A percentile compares a stretch with the other conserved stretches of the same genome.
phyloP scores from a whole-genome alignment of 2,329 filamentous ascomycete genomes.

The Metarhizium brunneum region DNA sequence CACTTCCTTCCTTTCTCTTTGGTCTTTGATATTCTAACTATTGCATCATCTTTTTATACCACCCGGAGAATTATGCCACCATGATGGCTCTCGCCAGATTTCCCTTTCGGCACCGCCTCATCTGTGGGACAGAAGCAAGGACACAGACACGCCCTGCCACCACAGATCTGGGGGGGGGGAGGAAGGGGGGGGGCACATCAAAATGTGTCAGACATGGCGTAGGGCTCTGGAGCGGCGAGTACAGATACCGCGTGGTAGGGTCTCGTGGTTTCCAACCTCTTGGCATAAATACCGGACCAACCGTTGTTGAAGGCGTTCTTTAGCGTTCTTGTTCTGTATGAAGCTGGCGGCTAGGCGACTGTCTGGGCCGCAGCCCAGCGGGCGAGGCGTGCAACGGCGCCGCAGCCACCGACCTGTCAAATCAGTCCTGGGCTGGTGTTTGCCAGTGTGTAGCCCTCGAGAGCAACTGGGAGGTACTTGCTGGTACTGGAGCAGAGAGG shows the following conservation, averaged over 20 bases:
- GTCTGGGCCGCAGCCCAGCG: slow-evolving; percentile 6
- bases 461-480: background rate
- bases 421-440: background rate
- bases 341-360: slow-evolving; percentile 1
- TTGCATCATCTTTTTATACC: background rate
- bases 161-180: background rate
- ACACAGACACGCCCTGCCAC: background rate
- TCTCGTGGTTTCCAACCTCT: background rate
- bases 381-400: slow-evolving; percentile 9
- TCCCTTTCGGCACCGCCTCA: background rate
- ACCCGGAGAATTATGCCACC: background rate
- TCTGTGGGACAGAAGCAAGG: background rate
- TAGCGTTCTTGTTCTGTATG: background rate
- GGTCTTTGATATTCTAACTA: too few relatives aligned
- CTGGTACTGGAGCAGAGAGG: background rate
- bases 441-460: background rate
- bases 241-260: background rate
- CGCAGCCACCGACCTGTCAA: slow-evolving; percentile 8
- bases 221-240: background rate
- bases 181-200: background rate
- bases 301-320: slow-evolving; percentile 5
- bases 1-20: too few relatives aligned
- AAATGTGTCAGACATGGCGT: background rate
- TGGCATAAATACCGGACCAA: slow-evolving; percentile 1
- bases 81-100: background rate